Base-by-base conservation (phyloP, 2,329 filamentous ascomycete genomes). In the Lasiodiplodia sp. region DNA sequence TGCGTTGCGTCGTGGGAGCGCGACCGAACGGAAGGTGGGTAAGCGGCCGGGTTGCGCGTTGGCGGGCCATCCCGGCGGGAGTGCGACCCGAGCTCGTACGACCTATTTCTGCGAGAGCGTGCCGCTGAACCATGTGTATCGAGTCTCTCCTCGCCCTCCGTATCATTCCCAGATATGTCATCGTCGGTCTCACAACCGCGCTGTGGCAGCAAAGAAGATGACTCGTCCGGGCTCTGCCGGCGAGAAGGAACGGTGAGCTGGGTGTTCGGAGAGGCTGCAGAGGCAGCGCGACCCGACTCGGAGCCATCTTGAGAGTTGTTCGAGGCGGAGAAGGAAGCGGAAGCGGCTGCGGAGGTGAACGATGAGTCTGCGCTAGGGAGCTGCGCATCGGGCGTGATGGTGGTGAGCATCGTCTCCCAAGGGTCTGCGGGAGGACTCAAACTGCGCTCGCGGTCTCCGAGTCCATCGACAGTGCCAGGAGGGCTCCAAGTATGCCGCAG, bases 391-490 rank as follows among this genome's bases (percentile, higher is more conserved):
- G 93, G 92, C 0, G 92, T 90, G 70, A 97, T 87, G 0, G 92
- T 96, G 7, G 87, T 90, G 68, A 94, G 83, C 66, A 97, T 88
- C 3, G 90, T 93, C 69, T 95, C 91, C 94, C 94, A 97, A 62
- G 86, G 85, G 71, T 88, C 86, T 53, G 81, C 82, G 6, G 91
- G 90, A 0, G 91, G 90, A 75, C 91, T 94, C n/a, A 93, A 82
- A 78, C 93, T 97, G 73, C 93, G 89, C 71, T 93, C 88, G 69
- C 94, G 91, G 79, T 97, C 93, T 47, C 93, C 94, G 18, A 97
- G 86, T 4, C 93, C 93, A 78, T 96, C 90, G 1, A 91, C 71
- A 3, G 73, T 74, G 2, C 73, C 72, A 38, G 60, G 37, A 7
- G 78, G 78, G 55, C 77, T 78, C 78, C 78, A 79, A 12, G 77